Evolutionary conservation across 2,329 filamentous ascomycete species (phyloP), one percentile per base, ranked within the genome.

Genomic region (Colletotrichum navitas): DNA sequence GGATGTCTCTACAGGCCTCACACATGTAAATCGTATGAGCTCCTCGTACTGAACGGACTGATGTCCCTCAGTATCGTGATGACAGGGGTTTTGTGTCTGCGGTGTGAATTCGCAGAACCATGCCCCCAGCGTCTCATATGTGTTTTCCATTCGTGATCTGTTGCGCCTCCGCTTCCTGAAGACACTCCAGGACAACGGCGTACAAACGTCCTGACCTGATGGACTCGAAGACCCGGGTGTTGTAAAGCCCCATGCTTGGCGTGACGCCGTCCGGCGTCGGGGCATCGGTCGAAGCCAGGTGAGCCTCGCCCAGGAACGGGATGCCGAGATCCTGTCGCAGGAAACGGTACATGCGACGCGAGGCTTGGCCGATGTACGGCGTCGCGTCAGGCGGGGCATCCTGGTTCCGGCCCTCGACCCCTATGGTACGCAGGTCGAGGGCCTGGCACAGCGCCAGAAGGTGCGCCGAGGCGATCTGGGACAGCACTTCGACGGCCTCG

Each of bases 141-240:
- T 49, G 47, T 12, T 24, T 26, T 14, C 47, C 47, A 26, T 49
- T 26, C n/a, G n/a, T 14, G 11, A 2, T 12, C n/a, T 18, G 47
- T 26, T 49, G 47, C 47, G 8, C n/a, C 47, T 61, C 41, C 26
- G 2, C 58, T 10, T 61, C 41, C 45, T 29, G 24, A 18, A 74
- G 62, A 54, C 62, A 63, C 24, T 71, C 70, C 39, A 62, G 21
- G 12, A 74, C 63, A 24, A 71, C 70, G 21, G 66, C 66, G 36
- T 73, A 71, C 36, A 74, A 41, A 14, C 39, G 41, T 5, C 73
- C 73, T 3, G 73, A 70, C 62, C 73, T 72, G 41, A 78, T 64
- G 10, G 76, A 74, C 59, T 77, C 74, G 52, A 78, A 76, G 18
- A 79, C 47, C 36, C 16, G 58, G 14, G 69, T 63, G 24, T 55